Base-by-base conservation (phyloP, 192 early-diverging fungal genomes). In the Coemansia sp. region DNA sequence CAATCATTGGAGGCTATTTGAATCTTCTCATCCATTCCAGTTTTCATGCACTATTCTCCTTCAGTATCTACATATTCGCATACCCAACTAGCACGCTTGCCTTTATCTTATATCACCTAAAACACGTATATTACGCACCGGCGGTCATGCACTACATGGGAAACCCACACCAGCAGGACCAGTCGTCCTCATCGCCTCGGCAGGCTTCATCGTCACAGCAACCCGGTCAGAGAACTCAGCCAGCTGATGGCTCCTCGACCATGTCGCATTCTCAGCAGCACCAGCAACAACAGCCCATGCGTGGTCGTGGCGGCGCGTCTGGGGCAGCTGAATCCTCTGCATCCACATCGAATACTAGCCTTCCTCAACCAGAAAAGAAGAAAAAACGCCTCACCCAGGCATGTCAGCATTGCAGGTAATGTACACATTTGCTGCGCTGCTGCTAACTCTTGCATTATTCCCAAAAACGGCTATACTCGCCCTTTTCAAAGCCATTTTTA, bases 371-470 rank as follows among this genome's bases (percentile, higher is more conserved):
- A 19, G 62, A 69, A 50, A 75, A 73, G 40, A 81, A 81, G 49
- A 81, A 81, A 62, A 81, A 81, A 65, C 79, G 79, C 52, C 73
- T 81, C 43, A 81, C 79, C 3, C 79, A 81, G 64, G 79, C 79
- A 40, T 81, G 79, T 34, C 79, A 81, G 61, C 67, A 81, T 43
- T 81, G 79, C 70, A 75, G 79, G 79, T 81, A 76, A 61, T 57
- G 55, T 57, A 36, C 5, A 38, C 32, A 52, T 25, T 25, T 25
- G 11, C 38, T 40, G 9, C 38, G 11, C 38, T 40, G 49, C 49
- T 50, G 19, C 22, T 52, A 57, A 33, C 33, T 57, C 46, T 29
- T 36, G 20, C 32, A 33, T 40, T 36, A 13, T 32, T 20, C 29
- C 50, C 62, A 52, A 52, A 38, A 45, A 20, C 14, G 38, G 38